Conservation (phyloP, 768 basidiomycete species). For the Leucosporidium creatinivorum region DNA sequence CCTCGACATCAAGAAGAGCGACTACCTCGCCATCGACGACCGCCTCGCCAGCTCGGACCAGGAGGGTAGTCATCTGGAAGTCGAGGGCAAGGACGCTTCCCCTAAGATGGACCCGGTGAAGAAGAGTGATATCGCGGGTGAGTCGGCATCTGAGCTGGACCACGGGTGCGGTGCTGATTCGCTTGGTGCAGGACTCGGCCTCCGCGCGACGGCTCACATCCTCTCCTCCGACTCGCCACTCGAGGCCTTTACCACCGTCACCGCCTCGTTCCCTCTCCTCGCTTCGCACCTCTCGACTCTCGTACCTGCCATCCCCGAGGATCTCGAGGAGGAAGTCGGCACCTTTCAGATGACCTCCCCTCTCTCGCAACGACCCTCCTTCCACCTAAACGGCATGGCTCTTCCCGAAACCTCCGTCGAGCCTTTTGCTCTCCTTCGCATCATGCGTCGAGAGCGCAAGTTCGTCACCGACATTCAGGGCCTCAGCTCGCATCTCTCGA, state of each 20-base stretch:
- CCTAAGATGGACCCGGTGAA: conserved; percentile 43
- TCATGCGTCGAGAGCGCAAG: conserved; percentile 63
- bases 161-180: not conserved
- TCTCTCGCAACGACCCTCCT: conserved; percentile 48
- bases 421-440: conserved; percentile 64
- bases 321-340: conserved; percentile 20
- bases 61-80: not conserved
- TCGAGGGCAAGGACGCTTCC: not conserved
- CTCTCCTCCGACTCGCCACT: conserved; percentile 11
- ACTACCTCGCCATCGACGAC: conserved; percentile 91
- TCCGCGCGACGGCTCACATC: conserved; percentile 12
- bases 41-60: conserved; percentile 43
- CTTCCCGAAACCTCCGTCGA: conserved; percentile 60
- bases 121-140: conserved; percentile 54
- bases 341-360: conserved; percentile 13
- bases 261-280: conserved; percentile 23
- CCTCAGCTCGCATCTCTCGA: conserved; percentile 52
- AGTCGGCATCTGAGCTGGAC: conserved; percentile 20
- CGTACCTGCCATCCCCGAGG: conserved; percentile 2
- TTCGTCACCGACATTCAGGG: conserved; percentile 55
- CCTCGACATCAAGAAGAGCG: conserved; percentile 91
- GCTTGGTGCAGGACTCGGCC: conserved; percentile 1
- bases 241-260: conserved; percentile 10
- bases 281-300: conserved; percentile 17
- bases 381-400: conserved; percentile 74